Base-by-base conservation (phyloP, 2,329 filamentous ascomycete genomes). In the Fusarium vanettenii region DNA sequence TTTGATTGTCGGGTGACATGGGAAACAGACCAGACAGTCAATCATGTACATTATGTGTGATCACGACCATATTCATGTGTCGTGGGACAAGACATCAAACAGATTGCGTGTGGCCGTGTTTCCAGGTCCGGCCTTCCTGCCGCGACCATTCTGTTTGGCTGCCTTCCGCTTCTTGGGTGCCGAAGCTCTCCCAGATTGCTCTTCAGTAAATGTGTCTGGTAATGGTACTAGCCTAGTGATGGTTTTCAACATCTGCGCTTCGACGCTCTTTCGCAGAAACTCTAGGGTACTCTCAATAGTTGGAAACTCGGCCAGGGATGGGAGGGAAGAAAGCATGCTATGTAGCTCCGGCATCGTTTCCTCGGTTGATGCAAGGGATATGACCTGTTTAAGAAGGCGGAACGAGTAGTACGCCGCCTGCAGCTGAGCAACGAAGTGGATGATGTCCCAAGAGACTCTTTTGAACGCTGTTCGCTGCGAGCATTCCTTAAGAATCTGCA, bases 401-500 rank as follows among this genome's bases (percentile, higher is more conserved):
- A 93, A 78, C 1, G 91, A 93, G 77, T 93, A 93, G 7, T 90
- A 81, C 1, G 87, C 85, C 6, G 89, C 89, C 64, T 92, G 89
- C 0, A 91, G 80, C 72, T 92, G 89, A 0, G 91, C 91, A 10
- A 86, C 80, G 57, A 92, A 85, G 76, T 94, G 92, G 50, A 93
- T 81, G 20, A 88, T 83, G 11, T 87, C 84, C 92, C 92, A 94
- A 2, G 74, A 80, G 57, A 76, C 29, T 52, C 68, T 64, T 9
- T 59, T 64, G 3, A 57, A 60, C 7, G 45, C 33, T 13, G 60
- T 20, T 8, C 39, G 22, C 18, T 64, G 35, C 7, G 60, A 52
- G 18, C 50, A 63, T 13, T 66, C 59, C 59, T 79, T 74, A 14
- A 83, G 66, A 14, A 72, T 75, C 29, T 72, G 65, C 20, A 81